Base-by-base conservation (phyloP, 2,329 filamentous ascomycete species). In the Akanthomyces uredinophilus region DNA sequence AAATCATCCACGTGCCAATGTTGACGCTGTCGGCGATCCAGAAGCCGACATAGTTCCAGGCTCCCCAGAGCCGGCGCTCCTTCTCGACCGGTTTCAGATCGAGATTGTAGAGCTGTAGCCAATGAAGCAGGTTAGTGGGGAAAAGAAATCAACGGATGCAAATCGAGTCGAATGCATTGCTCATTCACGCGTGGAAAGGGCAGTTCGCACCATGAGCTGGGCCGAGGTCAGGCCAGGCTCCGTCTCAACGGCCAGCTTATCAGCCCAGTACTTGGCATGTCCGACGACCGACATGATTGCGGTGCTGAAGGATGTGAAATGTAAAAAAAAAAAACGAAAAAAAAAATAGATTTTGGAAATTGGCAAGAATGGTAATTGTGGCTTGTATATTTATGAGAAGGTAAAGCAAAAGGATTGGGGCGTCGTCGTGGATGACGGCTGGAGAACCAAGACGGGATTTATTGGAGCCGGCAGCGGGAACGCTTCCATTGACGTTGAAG, bases 1-100 rank as follows among this genome's bases (percentile, higher is more conserved):
- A 89, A 65, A 96, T 95, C 91, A 96, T 96, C 92, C 91, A 96
- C 1, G 91, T 95, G 75, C 94, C 95, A 72, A 95, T 91, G 73
- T 94, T 94, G 78, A 93, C 92, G 0, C 86, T 89, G 75, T 94
- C 90, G 35, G 90, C 88, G 69, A 95, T 83, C 91, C 91, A 94
- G 72, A 95, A 95, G 16, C 86, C 90, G 46, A 96, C 89, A 72
- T 92, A 96, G 74, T 96, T 96, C 86, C 89, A 92, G 35, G 89
- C 78, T 20, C 87, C 87, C 92, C 93, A 97, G 83, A 91, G 85
- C 60, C 93, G 86, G 63, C 91, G 85, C 66, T 85, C 86, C 18
- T 86, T 87, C 72, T 96, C 92, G 57, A 97, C 91, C 70, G 86
- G 80, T 72, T 91, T 92, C 66, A 95, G 80, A 75, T 95, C 91